Base-by-base conservation (phyloP, 768 basidiomycete species). In the Amanita molliuscula region DNA sequence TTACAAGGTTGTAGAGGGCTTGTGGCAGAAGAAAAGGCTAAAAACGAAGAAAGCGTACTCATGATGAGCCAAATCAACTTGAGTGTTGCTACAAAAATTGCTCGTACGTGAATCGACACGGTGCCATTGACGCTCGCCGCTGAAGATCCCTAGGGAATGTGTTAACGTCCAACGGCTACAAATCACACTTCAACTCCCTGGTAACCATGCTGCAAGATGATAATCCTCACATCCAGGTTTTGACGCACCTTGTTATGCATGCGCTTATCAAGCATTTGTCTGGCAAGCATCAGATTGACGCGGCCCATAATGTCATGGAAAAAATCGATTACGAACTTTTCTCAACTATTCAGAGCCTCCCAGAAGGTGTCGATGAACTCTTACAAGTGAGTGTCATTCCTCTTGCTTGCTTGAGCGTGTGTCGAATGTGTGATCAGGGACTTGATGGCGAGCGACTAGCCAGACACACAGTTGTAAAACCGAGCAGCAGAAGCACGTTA, bases 241-340 rank as follows among this genome's bases (percentile, higher is more conserved):
- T 92, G 41, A 76, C 76, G 0, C 78, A 79, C 58, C 67, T 92
- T 8, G 66, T 88, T 47, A 64, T 76, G n/a, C 73, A 79, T n/a
- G 73, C 76, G 0, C 61, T 93, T 47, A 61, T 92, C 28, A 62
- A 63, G 28, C 72, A 72, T 20, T 55, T 81, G 0, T 73, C 79
- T 4, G 81, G 81, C 11, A 75, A 77, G 35, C 75, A 75, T 45
- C 81, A 81, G 54, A 61, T 88, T 29, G 68, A 74, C 6, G 65
- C 78, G 1, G 83, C 80, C 1, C 63, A 68, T 25, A 65, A 67
- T 42, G 55, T 79, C 2, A 54, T 88, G 29, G 60, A 66, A 13
- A 62, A 68, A 0, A 73, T 85, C 63, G 64, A 65, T 8, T 47
- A 79, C 7, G 62, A 73, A 2, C 67, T 67, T 11, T 58, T 83